A percentile compares a stretch with the other conserved stretches of the same genome.
phyloP scores from a whole-genome alignment of 2,329 filamentous ascomycete genomes.

The Calonectria crousiana region DNA sequence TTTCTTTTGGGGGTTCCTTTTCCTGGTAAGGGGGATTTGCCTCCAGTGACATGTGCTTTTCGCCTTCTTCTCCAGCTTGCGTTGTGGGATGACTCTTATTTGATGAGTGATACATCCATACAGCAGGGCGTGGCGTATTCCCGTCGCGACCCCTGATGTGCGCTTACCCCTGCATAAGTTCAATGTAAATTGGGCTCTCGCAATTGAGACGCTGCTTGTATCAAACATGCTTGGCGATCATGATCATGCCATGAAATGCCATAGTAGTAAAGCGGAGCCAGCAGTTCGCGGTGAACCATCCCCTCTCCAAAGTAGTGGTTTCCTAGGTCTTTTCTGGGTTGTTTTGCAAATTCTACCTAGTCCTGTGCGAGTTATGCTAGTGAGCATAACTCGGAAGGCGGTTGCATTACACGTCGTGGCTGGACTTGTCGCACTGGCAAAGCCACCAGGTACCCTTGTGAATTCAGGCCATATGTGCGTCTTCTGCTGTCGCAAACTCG shows the following conservation, averaged over 20 bases:
- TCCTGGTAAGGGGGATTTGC: neutral
- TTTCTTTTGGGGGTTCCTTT: neutral
- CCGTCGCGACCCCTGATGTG: neutral
- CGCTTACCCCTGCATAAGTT: conserved; percentile 10
- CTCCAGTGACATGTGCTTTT: neutral
- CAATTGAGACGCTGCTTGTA: neutral
- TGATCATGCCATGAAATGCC: neutral
- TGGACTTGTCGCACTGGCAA: neutral
- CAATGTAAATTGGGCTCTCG: conserved; percentile 8
- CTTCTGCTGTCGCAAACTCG: neutral
- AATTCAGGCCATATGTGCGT: neutral
- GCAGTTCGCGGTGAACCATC: neutral
- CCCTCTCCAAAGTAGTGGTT: too few species aligned
- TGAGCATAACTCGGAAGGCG: neutral
- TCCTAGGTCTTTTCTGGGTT: too few species aligned
- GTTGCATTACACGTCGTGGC: conserved; percentile 16
- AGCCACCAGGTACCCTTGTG: neutral
- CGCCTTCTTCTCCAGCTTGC: neutral
- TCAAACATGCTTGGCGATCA: neutral
- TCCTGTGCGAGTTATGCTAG: neutral
- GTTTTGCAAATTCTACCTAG: neutral
- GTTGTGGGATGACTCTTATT: neutral
- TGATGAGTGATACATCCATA: neutral
- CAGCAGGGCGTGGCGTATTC: neutral
- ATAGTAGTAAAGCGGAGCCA: neutral